Conservation (phyloP, 352 stramenopile genomes). For the Pythium guiyangense region DNA sequence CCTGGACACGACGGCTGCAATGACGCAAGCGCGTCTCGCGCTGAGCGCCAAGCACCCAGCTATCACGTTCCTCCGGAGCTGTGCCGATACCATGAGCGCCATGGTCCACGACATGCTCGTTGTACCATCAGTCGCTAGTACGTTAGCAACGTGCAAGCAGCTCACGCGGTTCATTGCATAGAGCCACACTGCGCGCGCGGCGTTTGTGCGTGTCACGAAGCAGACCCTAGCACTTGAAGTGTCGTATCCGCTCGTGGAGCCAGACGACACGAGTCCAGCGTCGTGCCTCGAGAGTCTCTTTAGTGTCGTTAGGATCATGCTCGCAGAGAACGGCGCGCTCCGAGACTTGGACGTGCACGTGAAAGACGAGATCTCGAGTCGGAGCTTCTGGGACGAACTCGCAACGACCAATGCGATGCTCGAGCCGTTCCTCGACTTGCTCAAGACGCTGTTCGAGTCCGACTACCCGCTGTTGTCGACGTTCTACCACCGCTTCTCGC, state of each 20-base stretch:
- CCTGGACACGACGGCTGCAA: slow-evolving; percentile 42
- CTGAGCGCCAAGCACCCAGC: slow-evolving; percentile 52
- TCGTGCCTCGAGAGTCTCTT: slow-evolving; percentile 46
- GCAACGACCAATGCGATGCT: slow-evolving; percentile 47
- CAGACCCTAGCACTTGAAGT: slow-evolving; percentile 42
- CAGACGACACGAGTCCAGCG: slow-evolving; percentile 24
- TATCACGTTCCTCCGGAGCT: slow-evolving; percentile 64
- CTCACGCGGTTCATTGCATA: slow-evolving; percentile 40
- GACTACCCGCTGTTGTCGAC: slow-evolving; percentile 60
- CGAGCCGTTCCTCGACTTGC: slow-evolving; percentile 62
- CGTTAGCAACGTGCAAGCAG: slow-evolving; percentile 33
- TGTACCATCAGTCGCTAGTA: slow-evolving; percentile 32
- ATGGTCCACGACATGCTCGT: slow-evolving; percentile 61
- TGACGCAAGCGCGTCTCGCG: slow-evolving; percentile 43
- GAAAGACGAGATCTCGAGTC: slow-evolving; percentile 41
- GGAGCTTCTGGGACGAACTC: slow-evolving; percentile 57
- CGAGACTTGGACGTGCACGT: slow-evolving; percentile 22
- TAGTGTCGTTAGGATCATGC: slow-evolving; percentile 47
- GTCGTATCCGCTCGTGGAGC: slow-evolving; percentile 27
- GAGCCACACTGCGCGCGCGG: slow-evolving; percentile 34
- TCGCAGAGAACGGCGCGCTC: slow-evolving; percentile 45
- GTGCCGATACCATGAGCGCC: slow-evolving; percentile 44
- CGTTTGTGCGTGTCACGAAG: slow-evolving; percentile 44
- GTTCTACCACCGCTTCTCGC: slow-evolving; percentile 72
- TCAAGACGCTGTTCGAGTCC: slow-evolving; percentile 60